Percentiles rank a stretch among this genome's conserved stretches.
Conservation (phyloP, 441 rosid species). For the Sinapis alba region DNA sequence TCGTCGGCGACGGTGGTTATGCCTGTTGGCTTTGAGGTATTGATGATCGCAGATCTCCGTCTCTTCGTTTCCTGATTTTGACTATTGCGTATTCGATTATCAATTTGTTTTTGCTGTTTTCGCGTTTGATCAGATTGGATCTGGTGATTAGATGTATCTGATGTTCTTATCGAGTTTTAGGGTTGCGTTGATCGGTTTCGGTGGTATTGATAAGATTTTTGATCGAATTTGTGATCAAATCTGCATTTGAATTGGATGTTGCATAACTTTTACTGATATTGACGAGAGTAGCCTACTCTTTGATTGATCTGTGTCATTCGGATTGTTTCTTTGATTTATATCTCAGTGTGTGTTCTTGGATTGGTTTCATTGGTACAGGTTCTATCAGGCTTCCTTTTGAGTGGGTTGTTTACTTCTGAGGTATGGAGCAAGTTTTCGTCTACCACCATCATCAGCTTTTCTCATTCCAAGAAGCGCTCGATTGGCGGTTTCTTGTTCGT, state of each 20-base stretch:
- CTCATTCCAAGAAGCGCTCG: slow-evolving; percentile 86
- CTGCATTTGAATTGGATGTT: neutral
- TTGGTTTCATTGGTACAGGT: slow-evolving; percentile 42
- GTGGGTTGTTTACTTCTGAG: slow-evolving; percentile 42
- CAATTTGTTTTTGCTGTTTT: neutral
- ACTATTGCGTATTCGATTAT: neutral
- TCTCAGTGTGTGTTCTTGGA: neutral
- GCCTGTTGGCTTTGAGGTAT: slow-evolving; percentile 73
- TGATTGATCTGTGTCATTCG: neutral
- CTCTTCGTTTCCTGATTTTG: neutral
- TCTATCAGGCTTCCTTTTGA: slow-evolving; percentile 50
- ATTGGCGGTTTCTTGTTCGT: slow-evolving; percentile 79
- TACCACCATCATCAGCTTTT: slow-evolving; percentile 61
- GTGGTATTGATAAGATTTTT: neutral
- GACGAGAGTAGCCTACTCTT: neutral
- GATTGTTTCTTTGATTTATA: neutral
- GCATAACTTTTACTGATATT: neutral
- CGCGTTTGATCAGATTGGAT: slow-evolving; percentile 32
- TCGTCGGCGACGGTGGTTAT: slow-evolving; percentile 67
- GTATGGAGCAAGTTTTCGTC: slow-evolving; percentile 69
- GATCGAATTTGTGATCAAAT: neutral
- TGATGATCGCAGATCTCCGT: neutral
- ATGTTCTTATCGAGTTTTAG: neutral
- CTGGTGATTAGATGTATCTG: slow-evolving; percentile 2
- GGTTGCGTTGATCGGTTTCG: neutral